Evolutionary conservation across 2,329 filamentous ascomycete genomes (phyloP).

Genomic region (Blastomyces emzantsi): DNA sequence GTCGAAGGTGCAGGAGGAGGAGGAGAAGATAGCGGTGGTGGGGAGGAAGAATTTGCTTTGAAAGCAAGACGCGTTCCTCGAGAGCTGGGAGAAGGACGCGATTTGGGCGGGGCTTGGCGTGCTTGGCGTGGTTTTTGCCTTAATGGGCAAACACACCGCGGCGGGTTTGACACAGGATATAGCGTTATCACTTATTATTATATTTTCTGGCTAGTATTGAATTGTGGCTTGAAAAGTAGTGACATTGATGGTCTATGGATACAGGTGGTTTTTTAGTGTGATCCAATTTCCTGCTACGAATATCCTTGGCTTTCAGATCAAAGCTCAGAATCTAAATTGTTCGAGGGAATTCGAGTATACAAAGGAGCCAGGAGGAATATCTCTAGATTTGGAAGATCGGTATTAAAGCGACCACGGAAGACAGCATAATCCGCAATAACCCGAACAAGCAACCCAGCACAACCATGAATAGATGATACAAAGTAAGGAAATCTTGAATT

Average conservation of each 20-base stretch:
- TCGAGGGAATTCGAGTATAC: background rate
- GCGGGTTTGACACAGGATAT: too few species aligned
- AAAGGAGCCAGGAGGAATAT: background rate
- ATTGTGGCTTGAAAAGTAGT: background rate
- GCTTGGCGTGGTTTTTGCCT: background rate
- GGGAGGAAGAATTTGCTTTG: conserved; percentile 1
- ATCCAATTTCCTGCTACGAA: background rate
- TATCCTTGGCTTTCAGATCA: background rate
- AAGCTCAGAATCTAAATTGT: background rate
- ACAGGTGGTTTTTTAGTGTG: background rate
- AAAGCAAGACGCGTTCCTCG: conserved; percentile 9
- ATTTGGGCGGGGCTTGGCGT: background rate
- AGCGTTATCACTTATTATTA: too few species aligned
- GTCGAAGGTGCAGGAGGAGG: conserved; percentile 3
- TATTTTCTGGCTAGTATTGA: background rate
- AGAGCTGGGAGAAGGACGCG: background rate
- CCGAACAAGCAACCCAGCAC: background rate
- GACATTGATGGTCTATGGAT: background rate
- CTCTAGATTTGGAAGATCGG: background rate
- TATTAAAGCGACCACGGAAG: background rate
- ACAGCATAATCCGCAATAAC: background rate
- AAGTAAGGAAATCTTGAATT: background rate
- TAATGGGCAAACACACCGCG: background rate
- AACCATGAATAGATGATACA: background rate
- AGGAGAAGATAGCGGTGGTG: background rate